Conservation (phyloP, 2,329 filamentous ascomycete species). For the Venturia pyrina region DNA sequence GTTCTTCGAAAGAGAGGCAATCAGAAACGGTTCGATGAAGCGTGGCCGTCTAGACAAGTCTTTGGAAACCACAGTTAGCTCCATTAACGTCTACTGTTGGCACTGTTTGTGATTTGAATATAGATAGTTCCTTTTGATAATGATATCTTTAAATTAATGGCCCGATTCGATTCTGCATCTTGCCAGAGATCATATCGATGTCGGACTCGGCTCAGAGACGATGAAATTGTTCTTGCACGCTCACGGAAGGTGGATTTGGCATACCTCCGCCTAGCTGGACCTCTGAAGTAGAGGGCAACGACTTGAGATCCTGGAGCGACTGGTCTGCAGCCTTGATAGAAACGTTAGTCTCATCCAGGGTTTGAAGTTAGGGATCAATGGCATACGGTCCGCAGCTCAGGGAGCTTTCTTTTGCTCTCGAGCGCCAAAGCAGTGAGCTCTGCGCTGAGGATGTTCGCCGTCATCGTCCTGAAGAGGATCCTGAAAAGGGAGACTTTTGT, state of each 20-base stretch:
- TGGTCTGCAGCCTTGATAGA: slow-evolving; percentile 70
- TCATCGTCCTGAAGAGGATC: slow-evolving; percentile 56
- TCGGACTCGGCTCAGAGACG: background rate
- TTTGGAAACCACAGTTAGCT: slow-evolving; percentile 26
- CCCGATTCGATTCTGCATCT: no score
- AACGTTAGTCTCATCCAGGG: slow-evolving; percentile 9
- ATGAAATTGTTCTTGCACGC: background rate
- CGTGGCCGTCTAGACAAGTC: slow-evolving; percentile 72
- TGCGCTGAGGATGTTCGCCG: slow-evolving; percentile 76
- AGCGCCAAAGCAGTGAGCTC: slow-evolving; percentile 87
- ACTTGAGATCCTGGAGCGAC: slow-evolving; percentile 80
- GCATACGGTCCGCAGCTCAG: slow-evolving; percentile 72
- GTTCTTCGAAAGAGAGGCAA: slow-evolving; percentile 86
- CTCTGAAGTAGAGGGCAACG: slow-evolving; percentile 63
- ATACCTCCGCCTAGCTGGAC: slow-evolving; percentile 61
- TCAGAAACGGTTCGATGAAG: slow-evolving; percentile 88
- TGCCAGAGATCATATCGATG: background rate
- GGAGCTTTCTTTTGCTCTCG: slow-evolving; percentile 91
- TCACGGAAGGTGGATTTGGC: background rate
- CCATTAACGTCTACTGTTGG: no score
- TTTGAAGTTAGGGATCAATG: background rate
- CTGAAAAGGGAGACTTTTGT: background rate
- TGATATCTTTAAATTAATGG: no score
- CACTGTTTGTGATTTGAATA: background rate
- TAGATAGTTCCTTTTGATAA: no score